Percentiles rank a stretch among this genome's conserved stretches.
Evolutionary conservation across 148 eudicot species (phyloP).

Genomic region (Camellia japonica): DNA sequence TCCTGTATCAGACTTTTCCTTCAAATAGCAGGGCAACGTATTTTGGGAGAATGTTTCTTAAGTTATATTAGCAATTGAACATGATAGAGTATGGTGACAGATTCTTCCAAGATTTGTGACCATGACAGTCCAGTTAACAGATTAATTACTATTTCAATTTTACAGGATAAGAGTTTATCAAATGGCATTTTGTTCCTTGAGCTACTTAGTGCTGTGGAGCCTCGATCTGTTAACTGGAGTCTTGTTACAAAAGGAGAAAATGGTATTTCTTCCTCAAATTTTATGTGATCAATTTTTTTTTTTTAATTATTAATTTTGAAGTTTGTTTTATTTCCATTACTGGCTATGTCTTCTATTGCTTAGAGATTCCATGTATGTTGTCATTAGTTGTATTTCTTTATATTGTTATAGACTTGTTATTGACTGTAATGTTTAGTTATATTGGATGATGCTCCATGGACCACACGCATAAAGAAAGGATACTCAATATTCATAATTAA

Average conservation of each 20-base stretch:
- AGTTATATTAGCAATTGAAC: background rate
- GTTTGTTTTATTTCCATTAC: background rate
- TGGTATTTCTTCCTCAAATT: slow-evolving; percentile 45
- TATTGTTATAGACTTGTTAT: background rate
- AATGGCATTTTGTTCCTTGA: slow-evolving; percentile 88
- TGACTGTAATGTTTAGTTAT: background rate
- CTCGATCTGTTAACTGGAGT: slow-evolving; percentile 95
- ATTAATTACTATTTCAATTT: slow-evolving; percentile 7
- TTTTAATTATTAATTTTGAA: background rate
- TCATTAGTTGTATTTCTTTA: background rate
- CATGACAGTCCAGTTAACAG: background rate
- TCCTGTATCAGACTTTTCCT: too few species aligned
- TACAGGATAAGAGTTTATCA: slow-evolving; percentile 89
- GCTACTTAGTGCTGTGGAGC: slow-evolving; percentile 90
- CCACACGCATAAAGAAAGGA: too few species aligned
- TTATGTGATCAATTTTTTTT: background rate
- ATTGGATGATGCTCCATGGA: background rate
- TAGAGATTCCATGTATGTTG: background rate
- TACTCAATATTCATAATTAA: too few species aligned
- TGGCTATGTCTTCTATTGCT: background rate
- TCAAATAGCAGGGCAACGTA: too few species aligned
- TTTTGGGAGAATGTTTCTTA: background rate
- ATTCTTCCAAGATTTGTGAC: background rate
- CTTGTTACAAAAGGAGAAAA: slow-evolving; percentile 91
- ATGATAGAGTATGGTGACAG: background rate